A percentile compares a stretch with the other conserved stretches of the same genome.
Evolutionary conservation across 495 filamentous ascomycete genomes (phyloP).

Genomic region (Xylaria intraflava): DNA sequence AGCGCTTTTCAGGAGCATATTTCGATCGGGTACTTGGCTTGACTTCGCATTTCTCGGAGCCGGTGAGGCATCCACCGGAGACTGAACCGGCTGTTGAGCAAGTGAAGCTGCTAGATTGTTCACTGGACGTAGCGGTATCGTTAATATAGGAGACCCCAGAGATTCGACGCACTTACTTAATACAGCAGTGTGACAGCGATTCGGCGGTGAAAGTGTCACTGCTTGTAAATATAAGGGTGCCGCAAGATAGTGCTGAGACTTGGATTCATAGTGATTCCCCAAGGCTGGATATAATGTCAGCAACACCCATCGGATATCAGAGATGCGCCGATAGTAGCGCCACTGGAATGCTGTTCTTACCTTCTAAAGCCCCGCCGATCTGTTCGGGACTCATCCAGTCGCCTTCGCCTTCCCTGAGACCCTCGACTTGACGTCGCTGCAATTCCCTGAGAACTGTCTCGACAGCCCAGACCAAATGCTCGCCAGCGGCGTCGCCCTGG

Average conservation of each 20-base stretch:
- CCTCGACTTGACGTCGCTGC: constrained; percentile 55
- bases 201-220: constrained; percentile 54
- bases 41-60: constrained; percentile 9
- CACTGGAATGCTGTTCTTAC: constrained; percentile 35
- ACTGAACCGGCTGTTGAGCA: constrained; percentile 55
- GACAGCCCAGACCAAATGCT: constrained; percentile 71
- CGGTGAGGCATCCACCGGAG: constrained; percentile 25
- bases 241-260: constrained; percentile 67
- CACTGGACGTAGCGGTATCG: constrained; percentile 38
- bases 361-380: constrained; percentile 63
- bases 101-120: constrained; percentile 64
- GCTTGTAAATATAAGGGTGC: constrained; percentile 86
- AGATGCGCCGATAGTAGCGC: not conserved
- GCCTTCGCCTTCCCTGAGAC: constrained; percentile 57
- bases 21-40: constrained; percentile 36
- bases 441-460: constrained; percentile 72
- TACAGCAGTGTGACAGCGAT: constrained; percentile 58
- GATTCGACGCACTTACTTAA: constrained; percentile 50
- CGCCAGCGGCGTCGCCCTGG: constrained; percentile 61
- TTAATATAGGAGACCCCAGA: not conserved
- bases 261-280: constrained; percentile 61
- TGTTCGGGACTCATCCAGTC: constrained; percentile 68
- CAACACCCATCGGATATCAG: constrained; percentile 3
- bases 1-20: constrained; percentile 37
- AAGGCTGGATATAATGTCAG: constrained; percentile 46